Conservation (phyloP, 139 green algal genomes). For the Volvox africanus region DNA sequence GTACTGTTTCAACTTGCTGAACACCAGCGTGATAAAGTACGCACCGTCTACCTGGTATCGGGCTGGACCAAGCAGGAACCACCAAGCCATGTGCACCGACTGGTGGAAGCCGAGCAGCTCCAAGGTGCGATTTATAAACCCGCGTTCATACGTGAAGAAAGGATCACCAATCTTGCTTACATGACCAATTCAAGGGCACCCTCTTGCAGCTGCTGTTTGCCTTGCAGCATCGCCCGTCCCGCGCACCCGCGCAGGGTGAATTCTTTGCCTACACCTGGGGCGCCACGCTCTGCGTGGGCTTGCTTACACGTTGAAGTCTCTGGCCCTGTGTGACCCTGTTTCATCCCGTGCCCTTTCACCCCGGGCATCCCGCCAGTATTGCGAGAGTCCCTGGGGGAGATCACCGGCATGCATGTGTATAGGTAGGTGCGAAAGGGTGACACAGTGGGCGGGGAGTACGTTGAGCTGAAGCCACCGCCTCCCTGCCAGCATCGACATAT, state of each 20-base stretch:
- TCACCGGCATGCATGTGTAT: slow-evolving; percentile 46
- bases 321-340: background rate
- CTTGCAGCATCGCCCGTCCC: too few species aligned
- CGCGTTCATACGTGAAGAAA: too few species aligned
- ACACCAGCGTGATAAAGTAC: slow-evolving; percentile 40
- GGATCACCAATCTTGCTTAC: too few species aligned
- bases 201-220: too few species aligned
- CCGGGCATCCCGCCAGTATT: background rate
- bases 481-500: too few species aligned
- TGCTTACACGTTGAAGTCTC: background rate
- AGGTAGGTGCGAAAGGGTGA: background rate
- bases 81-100: slow-evolving; percentile 14
- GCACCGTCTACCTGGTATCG: slow-evolving; percentile 37
- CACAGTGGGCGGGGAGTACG: too few species aligned
- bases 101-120: slow-evolving; percentile 27
- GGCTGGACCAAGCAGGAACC: slow-evolving; percentile 33
- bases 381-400: background rate
- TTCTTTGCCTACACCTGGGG: too few species aligned
- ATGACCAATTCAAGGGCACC: too few species aligned
- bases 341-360: too few species aligned
- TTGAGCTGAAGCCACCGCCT: too few species aligned
- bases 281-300: too few species aligned
- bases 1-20: slow-evolving; percentile 42
- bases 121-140: background rate
- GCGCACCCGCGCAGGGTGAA: too few species aligned